These are phyloP conservation scores for Pseudocercospora crystallina DNA, from an alignment of 2,329 filamentous ascomycete species.

Conservation along the genomic window DNA sequence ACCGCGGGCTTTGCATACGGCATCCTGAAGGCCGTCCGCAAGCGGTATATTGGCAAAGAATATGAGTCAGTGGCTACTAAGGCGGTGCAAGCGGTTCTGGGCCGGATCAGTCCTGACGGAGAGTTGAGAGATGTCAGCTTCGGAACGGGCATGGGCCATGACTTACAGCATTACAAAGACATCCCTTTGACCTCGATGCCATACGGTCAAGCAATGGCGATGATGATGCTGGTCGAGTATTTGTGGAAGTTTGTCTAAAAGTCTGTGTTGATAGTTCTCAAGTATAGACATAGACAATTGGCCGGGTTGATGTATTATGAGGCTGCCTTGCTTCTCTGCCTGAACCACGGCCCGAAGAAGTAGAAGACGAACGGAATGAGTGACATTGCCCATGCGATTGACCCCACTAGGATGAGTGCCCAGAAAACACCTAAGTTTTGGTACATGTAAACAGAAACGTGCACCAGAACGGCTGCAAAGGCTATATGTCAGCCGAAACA, in stretches of 20 bases:
- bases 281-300: background rate
- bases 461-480: conserved; percentile 28
- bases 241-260: conserved; percentile 57
- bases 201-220: conserved; percentile 81
- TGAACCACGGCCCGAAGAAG: background rate
- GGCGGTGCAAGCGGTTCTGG: conserved; percentile 66
- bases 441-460: conserved; percentile 27
- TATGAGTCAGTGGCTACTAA: conserved; percentile 63
- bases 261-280: background rate
- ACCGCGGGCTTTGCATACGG: conserved; percentile 81
- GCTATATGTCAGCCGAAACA: no score
- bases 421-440: conserved; percentile 2
- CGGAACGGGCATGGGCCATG: conserved; percentile 73
- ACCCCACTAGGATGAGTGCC: conserved; percentile 1
- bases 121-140: conserved; percentile 75
- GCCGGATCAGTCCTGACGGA: conserved; percentile 64
- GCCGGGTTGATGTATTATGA: no score
- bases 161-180: conserved; percentile 73
- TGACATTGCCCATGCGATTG: background rate
- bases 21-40: conserved; percentile 70
- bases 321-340: conserved; percentile 3
- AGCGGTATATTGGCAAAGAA: conserved; percentile 64
- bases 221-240: conserved; percentile 77
- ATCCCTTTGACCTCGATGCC: conserved; percentile 79
- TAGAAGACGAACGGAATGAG: conserved; percentile 10